phyloP scores from a whole-genome alignment of 2,329 filamentous ascomycete species.

The Xylariaceae sp. region DNA sequence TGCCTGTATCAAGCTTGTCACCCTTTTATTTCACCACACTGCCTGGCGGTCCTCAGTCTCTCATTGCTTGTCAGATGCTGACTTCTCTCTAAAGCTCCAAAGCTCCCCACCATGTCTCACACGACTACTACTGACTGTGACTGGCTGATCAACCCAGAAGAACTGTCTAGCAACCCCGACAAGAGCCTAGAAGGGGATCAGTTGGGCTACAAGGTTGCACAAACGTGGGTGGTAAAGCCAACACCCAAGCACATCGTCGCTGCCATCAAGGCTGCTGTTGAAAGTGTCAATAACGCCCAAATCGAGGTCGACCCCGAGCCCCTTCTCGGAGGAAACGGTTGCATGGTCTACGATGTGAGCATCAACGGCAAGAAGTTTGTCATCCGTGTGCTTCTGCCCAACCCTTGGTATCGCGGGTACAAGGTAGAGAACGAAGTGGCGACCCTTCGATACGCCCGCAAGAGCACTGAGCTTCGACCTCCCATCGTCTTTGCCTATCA shows the following conservation, averaged over 20 bases:
- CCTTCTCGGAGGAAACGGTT: slow-evolving; percentile 21
- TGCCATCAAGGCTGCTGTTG: slow-evolving; percentile 23
- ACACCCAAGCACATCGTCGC: slow-evolving; percentile 20
- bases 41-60: too few species aligned
- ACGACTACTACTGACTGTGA: too few species aligned
- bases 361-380: slow-evolving; percentile 31
- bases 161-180: too few species aligned
- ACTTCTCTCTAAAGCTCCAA: too few species aligned
- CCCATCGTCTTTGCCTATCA: slow-evolving; percentile 24
- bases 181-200: too few species aligned
- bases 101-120: too few species aligned
- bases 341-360: slow-evolving; percentile 25
- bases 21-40: too few species aligned
- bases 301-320: slow-evolving; percentile 19
- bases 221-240: slow-evolving; percentile 10
- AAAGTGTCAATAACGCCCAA: slow-evolving; percentile 8
- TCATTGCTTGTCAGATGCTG: too few species aligned
- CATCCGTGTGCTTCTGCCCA: slow-evolving; percentile 27
- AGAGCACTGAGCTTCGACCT: slow-evolving; percentile 26
- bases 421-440: slow-evolving; percentile 33
- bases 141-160: too few species aligned
- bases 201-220: too few species aligned
- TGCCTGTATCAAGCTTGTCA: too few species aligned
- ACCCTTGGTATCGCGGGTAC: slow-evolving; percentile 16
- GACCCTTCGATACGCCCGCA: slow-evolving; percentile 25